phyloP scores from a whole-genome alignment of 257 asterid genomes.

The Nyctanthes arbortristis region DNA sequence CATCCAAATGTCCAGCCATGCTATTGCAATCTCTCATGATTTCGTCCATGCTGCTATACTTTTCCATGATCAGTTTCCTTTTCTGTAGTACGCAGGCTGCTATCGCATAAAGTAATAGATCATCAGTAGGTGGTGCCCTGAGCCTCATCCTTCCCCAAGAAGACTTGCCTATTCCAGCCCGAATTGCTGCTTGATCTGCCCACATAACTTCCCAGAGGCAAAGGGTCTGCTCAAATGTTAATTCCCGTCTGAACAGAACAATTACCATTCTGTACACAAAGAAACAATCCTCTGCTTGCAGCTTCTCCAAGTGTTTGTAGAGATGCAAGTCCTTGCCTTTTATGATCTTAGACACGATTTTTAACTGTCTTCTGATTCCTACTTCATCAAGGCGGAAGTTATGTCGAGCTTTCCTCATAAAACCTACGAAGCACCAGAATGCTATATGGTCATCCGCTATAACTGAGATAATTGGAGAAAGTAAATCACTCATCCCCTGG shows the following conservation, averaged over 20 bases:
- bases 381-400: conserved; percentile 92
- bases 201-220: conserved; percentile 98
- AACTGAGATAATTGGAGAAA: conserved; percentile 82
- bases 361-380: conserved; percentile 79
- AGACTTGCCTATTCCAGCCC: conserved; percentile 72
- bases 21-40: conserved; percentile 81
- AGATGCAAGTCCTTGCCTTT: conserved; percentile 76
- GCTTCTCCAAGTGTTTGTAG: conserved; percentile 84
- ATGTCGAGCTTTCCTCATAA: conserved; percentile 88
- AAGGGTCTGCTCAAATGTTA: conserved; percentile 76
- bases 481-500: conserved; percentile 94
- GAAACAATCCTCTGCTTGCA: conserved; percentile 88
- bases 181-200: conserved; percentile 94
- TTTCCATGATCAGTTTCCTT: conserved; percentile 80
- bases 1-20: conserved; percentile 83
- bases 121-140: conserved; percentile 84
- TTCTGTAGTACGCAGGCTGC: conserved; percentile 83
- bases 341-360: conserved; percentile 67
- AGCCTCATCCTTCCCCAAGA: conserved; percentile 67
- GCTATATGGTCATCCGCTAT: conserved; percentile 77
- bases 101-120: conserved; percentile 75
- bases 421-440: conserved; percentile 89
- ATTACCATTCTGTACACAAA: conserved; percentile 96
- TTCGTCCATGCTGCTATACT: conserved; percentile 86
- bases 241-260: conserved; percentile 80